Evolutionary conservation across 768 basidiomycete genomes (phyloP), one percentile per base, ranked within the genome.

Genomic region (Daedalea quercina): DNA sequence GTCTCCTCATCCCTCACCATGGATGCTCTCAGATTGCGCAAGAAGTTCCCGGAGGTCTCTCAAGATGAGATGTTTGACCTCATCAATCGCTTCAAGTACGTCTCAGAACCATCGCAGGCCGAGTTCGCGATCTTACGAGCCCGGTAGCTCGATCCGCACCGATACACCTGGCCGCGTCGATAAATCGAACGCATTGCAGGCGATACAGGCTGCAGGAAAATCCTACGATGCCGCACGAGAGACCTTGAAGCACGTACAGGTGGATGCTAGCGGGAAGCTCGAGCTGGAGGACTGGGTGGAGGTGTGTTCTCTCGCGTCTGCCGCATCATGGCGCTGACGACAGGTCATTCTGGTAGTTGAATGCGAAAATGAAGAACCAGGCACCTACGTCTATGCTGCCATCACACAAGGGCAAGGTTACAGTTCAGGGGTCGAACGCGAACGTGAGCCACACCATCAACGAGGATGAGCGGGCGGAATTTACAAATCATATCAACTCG

Each of bases 221-320:
- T 90, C 90, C 1, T 97, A 97, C 63, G 94, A 98, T 72, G 74
- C 84, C 58, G 93, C 85, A 3, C 74, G 90, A 60, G 90, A 91
- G 69, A 90, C 94, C 0, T 75, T 99, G 68, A 99, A 99, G 72
- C 80, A 85, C 60, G 94, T 97, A 64, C 88, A 85, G 54, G 84
- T 97, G 47, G 95, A 98, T 67, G 87, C 95, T 4, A 91, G 88
- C 67, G 95, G 96, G 43, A 91, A 93, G 68, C 85, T 99, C 54
- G 96, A 97, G 69, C 73, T 98, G 54, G 96, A 98, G 60, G 96
- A 98, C 65, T 99, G 92, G 87, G 94, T 98, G 43, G 95, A 98
- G 81, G 89, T 94, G 57, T 55, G 81, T n/a, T 40, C 40, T 33
- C 37, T 33, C 40, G 46, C 57, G 51, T 40, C 59, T 51, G 60